Percentiles rank a stretch among this genome's conserved stretches.
phyloP scores from a whole-genome alignment of 73 alveolate genomes.

The Breviolum minutum region DNA sequence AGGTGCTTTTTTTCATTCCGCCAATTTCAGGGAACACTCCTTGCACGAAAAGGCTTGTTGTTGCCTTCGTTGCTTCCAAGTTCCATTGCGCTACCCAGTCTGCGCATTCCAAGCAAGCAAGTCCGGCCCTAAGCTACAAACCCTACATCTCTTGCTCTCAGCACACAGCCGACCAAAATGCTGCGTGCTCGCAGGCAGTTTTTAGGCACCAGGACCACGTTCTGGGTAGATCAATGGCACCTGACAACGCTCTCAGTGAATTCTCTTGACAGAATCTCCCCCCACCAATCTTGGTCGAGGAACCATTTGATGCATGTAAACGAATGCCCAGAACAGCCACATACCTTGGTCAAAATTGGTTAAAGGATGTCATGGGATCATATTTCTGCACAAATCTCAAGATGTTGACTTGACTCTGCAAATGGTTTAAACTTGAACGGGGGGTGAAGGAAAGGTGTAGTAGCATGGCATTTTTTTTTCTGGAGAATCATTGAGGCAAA shows the following conservation, averaged over 20 bases:
- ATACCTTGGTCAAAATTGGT: neutral
- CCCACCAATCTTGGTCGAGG: neutral
- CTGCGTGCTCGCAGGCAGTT: neutral
- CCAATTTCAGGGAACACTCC: neutral
- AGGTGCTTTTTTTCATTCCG: neutral
- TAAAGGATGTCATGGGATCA: too few relatives aligned
- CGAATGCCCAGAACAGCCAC: constrained; percentile 89
- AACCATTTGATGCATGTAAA: constrained; percentile 87
- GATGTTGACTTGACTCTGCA: too few relatives aligned
- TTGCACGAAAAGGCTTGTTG: neutral
- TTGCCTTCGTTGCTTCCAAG: neutral
- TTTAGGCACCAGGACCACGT: constrained; percentile 66
- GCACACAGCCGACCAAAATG: constrained; percentile 62
- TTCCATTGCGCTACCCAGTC: neutral
- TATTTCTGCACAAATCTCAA: too few relatives aligned
- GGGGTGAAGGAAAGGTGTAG: neutral
- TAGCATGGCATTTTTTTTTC: neutral
- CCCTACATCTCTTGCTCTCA: neutral
- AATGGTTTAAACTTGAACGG: too few relatives aligned
- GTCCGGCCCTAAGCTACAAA: neutral
- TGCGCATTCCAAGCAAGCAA: too few relatives aligned
- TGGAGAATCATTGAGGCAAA: neutral
- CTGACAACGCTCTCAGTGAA: neutral
- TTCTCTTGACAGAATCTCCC: too few relatives aligned
- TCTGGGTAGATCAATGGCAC: constrained; percentile 86